phyloP scores from a whole-genome alignment of 805 yeast species.

The Hagleromyces aurorensis region DNA sequence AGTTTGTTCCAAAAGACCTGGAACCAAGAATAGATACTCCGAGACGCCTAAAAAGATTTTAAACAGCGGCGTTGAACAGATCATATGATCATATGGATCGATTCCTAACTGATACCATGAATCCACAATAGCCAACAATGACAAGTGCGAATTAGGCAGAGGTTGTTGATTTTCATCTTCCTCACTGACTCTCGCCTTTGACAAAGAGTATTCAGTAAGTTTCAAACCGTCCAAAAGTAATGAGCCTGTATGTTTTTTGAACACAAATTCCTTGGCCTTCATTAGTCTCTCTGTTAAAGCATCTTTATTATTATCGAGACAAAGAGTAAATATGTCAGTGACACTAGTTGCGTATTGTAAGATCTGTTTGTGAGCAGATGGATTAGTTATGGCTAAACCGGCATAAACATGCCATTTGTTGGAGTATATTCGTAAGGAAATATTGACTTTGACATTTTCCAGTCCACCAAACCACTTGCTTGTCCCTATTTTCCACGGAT shows the following conservation, averaged over 20 bases:
- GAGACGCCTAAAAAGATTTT: slow-evolving; percentile 91
- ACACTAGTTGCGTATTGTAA: slow-evolving; percentile 82
- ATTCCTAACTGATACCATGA: slow-evolving; percentile 83
- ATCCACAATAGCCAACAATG: slow-evolving; percentile 85
- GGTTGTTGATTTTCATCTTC: slow-evolving; percentile 29
- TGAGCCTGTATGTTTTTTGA: slow-evolving; percentile 54
- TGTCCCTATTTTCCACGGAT: slow-evolving; percentile 65
- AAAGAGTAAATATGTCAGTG: slow-evolving; percentile 73
- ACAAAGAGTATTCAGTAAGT: slow-evolving; percentile 70
- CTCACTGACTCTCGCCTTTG: slow-evolving; percentile 56
- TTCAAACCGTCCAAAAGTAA: slow-evolving; percentile 69
- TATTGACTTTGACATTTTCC: slow-evolving; percentile 92
- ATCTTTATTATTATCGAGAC: slow-evolving; percentile 59
- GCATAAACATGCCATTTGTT: slow-evolving; percentile 99
- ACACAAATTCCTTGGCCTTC: slow-evolving; percentile 67
- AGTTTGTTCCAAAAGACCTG: slow-evolving; percentile 73
- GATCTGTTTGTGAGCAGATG: slow-evolving; percentile 87
- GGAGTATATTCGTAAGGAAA: slow-evolving; percentile 80
- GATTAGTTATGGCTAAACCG: slow-evolving; percentile 92
- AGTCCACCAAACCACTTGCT: slow-evolving; percentile 83
- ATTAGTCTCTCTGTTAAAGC: slow-evolving; percentile 51
- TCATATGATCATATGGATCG: slow-evolving; percentile 93
- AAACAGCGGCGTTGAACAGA: slow-evolving; percentile 90
- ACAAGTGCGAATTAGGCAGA: slow-evolving; percentile 78
- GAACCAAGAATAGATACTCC: slow-evolving; percentile 82